Base-by-base conservation (phyloP, 2,329 filamentous ascomycete genomes). In the Pseudonectria foliicola region DNA sequence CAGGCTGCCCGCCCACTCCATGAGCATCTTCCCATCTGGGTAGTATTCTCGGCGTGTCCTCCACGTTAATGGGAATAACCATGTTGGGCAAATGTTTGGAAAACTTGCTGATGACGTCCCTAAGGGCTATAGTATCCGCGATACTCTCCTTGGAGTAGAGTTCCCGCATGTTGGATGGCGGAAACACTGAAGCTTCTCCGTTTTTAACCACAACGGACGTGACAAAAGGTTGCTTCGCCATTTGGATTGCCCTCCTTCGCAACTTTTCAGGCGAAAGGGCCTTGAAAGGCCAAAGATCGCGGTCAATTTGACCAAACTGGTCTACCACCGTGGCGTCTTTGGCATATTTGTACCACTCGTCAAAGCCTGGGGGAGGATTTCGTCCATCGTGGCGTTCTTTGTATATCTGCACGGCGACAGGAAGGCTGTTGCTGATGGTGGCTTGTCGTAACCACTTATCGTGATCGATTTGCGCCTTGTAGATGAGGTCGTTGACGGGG, bases 271-370 rank as follows among this genome's bases (percentile, higher is more conserved):
- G 85, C 13, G 76, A 63, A 35, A 93, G 52, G 2, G 73, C 77
- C 84, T 84, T 88, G 53, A 93, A 94, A 0, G 86, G 85, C 3
- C 78, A 64, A 3, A 94, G 61, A 42, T 85, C 79, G 35, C 79
- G 70, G 46, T 85, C 79, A 35, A 94, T 87, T 31, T 82, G 85
- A 46, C 85, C 80, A 47, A 85, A 95, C 43, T 85, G 78, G 50
- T 95, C 88, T 35, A 92, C 77, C 33, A 94, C 66, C 34, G 76
- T 66, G 1, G 88, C 82, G n/a, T 73, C 66, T 42, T 73, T 75
- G 5, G 87, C 85, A 51, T 85, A 87, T 13, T 81, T 71, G 54
- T 82, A 94, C 88, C 88, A 95, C 45, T 80, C 78, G 49, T 88
- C 83, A 49, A 94, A 95, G 39, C 83, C 75, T 1, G 81, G 84